Evolutionary conservation across 2,329 filamentous ascomycete genomes (phyloP).

Genomic region (Didymella pomorum): DNA sequence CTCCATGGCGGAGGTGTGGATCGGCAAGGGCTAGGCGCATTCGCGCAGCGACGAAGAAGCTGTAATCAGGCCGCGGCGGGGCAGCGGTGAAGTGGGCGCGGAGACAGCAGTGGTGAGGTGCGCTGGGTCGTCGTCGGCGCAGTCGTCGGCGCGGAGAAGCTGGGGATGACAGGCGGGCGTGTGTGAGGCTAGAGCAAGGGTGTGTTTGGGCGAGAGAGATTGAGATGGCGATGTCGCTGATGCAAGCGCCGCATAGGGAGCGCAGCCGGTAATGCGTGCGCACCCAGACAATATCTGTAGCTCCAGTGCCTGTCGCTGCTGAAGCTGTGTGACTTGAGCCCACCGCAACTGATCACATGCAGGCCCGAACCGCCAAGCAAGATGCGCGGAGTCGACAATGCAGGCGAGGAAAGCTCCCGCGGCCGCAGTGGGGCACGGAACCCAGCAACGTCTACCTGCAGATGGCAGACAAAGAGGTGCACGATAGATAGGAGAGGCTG

Average conservation of each 20-base stretch:
- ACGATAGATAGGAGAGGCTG: not conserved
- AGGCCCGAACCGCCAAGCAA: constrained; percentile 32
- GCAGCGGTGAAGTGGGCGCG: constrained; percentile 25
- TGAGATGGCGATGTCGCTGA: constrained; percentile 24
- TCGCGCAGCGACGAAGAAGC: constrained; percentile 32
- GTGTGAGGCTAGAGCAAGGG: constrained; percentile 13
- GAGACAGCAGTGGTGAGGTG: constrained; percentile 16
- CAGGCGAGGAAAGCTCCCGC: constrained; percentile 18
- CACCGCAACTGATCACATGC: constrained; percentile 46
- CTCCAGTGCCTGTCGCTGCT: constrained; percentile 26
- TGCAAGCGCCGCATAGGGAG: constrained; percentile 22
- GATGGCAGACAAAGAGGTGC: constrained; percentile 12
- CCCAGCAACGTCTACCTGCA: constrained; percentile 12
- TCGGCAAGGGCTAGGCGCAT: constrained; percentile 37
- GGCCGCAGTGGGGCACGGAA: constrained; percentile 13
- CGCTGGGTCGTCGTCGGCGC: constrained; percentile 21
- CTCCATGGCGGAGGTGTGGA: constrained; percentile 53
- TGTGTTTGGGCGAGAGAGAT: constrained; percentile 13
- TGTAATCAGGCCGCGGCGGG: constrained; percentile 18
- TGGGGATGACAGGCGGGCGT: constrained; percentile 16
- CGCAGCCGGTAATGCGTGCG: constrained; percentile 20
- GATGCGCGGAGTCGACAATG: constrained; percentile 22
- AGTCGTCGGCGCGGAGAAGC: constrained; percentile 22
- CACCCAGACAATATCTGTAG: constrained; percentile 38
- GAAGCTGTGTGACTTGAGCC: constrained; percentile 45